Conservation (phyloP, 148 eudicot species). For the Camellia lanceoleosa region DNA sequence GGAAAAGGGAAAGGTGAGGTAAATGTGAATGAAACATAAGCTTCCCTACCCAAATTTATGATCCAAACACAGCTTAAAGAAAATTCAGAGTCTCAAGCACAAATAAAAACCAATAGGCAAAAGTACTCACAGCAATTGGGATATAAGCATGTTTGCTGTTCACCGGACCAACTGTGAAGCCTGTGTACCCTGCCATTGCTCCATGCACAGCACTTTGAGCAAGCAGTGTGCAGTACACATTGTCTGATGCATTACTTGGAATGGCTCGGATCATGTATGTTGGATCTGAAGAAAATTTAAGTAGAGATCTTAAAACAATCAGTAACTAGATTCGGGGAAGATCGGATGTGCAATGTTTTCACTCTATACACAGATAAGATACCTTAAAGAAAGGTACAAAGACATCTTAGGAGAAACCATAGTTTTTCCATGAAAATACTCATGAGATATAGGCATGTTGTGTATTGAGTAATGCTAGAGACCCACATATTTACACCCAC, state of each 20-base stretch:
- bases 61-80: neutral
- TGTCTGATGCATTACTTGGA: conserved; percentile 61
- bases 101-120: neutral
- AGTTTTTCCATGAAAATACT: neutral
- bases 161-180: conserved; percentile 62
- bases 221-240: conserved; percentile 61
- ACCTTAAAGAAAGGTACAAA: neutral
- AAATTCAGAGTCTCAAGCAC: neutral
- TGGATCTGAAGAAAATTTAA: conserved; percentile 37
- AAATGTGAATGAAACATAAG: no score
- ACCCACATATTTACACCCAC: no score
- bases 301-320: conserved; percentile 3
- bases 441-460: neutral
- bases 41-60: no score
- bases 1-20: no score
- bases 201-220: conserved; percentile 67
- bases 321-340: neutral
- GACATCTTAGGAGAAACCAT: neutral
- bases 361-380: neutral
- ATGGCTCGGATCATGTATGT: conserved; percentile 66
- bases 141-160: conserved; percentile 64
- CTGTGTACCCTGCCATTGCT: conserved; percentile 67
- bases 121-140: conserved; percentile 48
- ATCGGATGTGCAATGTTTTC: neutral
- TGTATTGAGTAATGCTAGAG: neutral